Evolutionary conservation across 2,329 filamentous ascomycete genomes (phyloP).

Genomic region (Phyllosticta ampelicida): DNA sequence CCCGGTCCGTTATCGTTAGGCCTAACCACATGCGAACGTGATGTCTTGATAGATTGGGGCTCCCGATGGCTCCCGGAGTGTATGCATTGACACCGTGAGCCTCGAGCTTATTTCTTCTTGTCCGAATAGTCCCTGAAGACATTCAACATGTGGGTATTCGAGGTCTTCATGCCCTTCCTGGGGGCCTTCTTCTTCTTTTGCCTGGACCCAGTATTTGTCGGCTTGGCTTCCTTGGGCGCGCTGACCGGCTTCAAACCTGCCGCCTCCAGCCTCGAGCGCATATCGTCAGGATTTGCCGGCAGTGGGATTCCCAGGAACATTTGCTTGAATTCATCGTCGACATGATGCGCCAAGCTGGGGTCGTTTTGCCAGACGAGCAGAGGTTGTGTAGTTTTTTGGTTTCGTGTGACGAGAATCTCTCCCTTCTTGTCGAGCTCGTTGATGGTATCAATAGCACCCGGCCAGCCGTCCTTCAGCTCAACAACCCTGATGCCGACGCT

Average conservation of each 20-base stretch:
- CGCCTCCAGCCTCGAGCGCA: conserved; percentile 64
- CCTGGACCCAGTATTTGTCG: background rate
- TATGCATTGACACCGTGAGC: background rate
- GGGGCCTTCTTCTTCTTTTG: conserved; percentile 63
- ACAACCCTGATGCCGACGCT: conserved; percentile 74
- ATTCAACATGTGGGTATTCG: conserved; percentile 77
- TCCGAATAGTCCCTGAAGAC: conserved; percentile 65
- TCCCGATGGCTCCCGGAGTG: background rate
- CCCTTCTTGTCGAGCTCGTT: conserved; percentile 66
- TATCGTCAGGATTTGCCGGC: conserved; percentile 58
- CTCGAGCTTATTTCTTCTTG: conserved; percentile 23
- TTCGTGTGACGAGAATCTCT: conserved; percentile 73
- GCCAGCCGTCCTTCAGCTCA: conserved; percentile 94
- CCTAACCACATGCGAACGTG: background rate
- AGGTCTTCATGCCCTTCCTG: conserved; percentile 66
- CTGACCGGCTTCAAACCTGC: conserved; percentile 77
- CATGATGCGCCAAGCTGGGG: conserved; percentile 58
- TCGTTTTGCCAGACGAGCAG: conserved; percentile 86
- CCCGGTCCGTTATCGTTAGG: background rate
- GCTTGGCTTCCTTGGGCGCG: conserved; percentile 57
- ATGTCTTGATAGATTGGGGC: background rate
- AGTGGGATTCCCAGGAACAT: conserved; percentile 77
- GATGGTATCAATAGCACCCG: conserved; percentile 68
- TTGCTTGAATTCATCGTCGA: conserved; percentile 72
- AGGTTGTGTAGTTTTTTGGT: conserved; percentile 83